Evolutionary conservation across 192 early-diverging fungal genomes (phyloP), one percentile per base, ranked within the genome.

Genomic region (Rhizophagus sp.): DNA sequence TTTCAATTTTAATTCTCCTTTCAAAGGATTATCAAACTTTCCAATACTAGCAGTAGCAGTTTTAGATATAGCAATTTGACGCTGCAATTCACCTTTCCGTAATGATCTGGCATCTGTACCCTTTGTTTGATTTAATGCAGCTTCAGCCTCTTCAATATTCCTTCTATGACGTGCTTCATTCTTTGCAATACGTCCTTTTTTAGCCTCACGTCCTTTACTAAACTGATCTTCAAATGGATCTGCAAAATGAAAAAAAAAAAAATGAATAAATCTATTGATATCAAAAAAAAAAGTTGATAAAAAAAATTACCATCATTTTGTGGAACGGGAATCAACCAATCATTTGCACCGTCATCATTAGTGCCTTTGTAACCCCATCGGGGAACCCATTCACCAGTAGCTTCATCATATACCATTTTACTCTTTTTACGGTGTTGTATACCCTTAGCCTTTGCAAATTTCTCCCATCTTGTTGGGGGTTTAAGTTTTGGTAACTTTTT

Each of bases 281-380:
- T 15, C 44, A 22, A 76, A 41, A 36, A 24, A 66, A 27, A 47
- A n/a, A 25, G 7, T 25, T 30, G 24, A 5, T 17, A 39, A 78
- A n/a, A 52, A 30, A 33, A 62, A 22, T 39, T 39, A 79, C 78
- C 78, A 27, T 86, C 89, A 69, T 90, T 89, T 36, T 86, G 82
- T n/a, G 95, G 94, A 2, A 99, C 96, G 85, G 97, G 96, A 64
- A 96, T 93, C 79, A 97, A 82, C 98, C 98, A 99, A 83, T 96
- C 96, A 77, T 94, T 88, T 73, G 90, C 81, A 24, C 91, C 90
- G 52, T 95, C 92, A 63, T 95, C 91, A 79, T 93, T 92, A 78
- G 90, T 88, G 73, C 92, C 91, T 81, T 92, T 92, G 89, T 95
- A 98, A 27, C 98, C 98, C 87, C 92, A 99, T 71, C 92, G 89